phyloP scores from a whole-genome alignment of 2,329 filamentous ascomycete genomes.

The Pseudogymnoascus sp. region DNA sequence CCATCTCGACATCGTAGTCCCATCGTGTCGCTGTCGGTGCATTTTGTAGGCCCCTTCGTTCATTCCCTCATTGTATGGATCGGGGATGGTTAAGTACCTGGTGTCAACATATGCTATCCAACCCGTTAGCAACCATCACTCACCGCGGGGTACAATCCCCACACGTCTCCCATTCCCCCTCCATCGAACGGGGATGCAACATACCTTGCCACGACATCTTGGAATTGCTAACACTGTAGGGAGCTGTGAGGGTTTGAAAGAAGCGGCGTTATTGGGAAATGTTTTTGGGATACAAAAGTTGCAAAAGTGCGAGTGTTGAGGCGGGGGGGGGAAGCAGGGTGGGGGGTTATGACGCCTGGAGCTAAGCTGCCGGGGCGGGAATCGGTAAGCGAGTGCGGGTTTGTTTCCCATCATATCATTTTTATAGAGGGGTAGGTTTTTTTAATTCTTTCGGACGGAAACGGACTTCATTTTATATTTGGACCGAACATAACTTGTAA shows the following conservation, averaged over 20 bases:
- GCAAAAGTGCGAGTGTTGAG: neutral
- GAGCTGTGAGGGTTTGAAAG: neutral
- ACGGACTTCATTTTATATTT: neutral
- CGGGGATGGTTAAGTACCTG: constrained; percentile 38
- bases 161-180: neutral
- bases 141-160: constrained; percentile 22
- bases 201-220: constrained; percentile 72
- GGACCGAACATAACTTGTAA: neutral
- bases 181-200: constrained; percentile 22
- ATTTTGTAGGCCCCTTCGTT: neutral
- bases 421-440: constrained; percentile 1
- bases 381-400: neutral
- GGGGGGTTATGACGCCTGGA: constrained; percentile 2
- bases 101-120: constrained; percentile 51
- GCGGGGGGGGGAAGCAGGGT: neutral
- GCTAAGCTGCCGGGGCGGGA: neutral
- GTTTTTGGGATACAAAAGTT: neutral
- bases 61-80: neutral
- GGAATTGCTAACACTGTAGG: constrained; percentile 15
- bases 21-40: neutral
- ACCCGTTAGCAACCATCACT: neutral
- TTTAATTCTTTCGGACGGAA: neutral
- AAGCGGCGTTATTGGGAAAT: neutral
- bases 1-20: neutral
- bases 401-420: neutral